phyloP scores from a whole-genome alignment of 2,329 filamentous ascomycete genomes.

The Trichoderma sp. region DNA sequence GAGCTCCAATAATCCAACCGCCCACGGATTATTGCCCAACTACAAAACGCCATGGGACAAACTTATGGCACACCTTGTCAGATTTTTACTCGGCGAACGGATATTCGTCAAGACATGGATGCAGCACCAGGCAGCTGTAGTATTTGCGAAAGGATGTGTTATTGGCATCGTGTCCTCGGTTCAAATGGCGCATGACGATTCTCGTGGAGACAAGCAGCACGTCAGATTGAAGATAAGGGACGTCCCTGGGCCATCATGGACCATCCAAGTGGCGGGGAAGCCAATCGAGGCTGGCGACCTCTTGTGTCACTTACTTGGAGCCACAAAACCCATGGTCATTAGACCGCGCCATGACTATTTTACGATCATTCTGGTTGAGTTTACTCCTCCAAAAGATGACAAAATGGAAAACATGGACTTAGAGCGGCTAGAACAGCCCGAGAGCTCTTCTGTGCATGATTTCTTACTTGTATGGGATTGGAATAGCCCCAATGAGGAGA shows the following conservation, averaged over 20 bases:
- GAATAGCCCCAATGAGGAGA: neutral
- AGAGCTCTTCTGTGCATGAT: neutral
- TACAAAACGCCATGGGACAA: neutral
- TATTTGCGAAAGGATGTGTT: neutral
- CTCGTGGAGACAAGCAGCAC: neutral
- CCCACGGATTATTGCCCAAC: neutral
- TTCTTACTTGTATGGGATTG: constrained; percentile 14
- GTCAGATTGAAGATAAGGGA: neutral
- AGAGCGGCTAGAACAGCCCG: neutral
- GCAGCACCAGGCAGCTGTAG: neutral
- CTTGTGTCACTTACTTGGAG: neutral
- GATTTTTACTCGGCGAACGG: neutral
- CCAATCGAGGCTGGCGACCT: neutral
- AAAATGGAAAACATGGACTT: too few species aligned
- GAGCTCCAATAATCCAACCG: constrained; percentile 4
- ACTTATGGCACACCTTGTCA: neutral
- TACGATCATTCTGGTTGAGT: neutral
- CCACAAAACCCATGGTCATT: neutral
- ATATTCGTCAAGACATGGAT: neutral
- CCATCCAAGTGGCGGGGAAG: neutral
- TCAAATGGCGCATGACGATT: neutral
- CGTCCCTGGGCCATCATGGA: neutral
- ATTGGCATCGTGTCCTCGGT: neutral
- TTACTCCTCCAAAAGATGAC: neutral
- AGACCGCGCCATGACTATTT: neutral